Percentiles rank a stretch among this genome's conserved stretches.
Conservation (phyloP, 176 grass and related monocot genomes). For the Zoysia japonica region DNA sequence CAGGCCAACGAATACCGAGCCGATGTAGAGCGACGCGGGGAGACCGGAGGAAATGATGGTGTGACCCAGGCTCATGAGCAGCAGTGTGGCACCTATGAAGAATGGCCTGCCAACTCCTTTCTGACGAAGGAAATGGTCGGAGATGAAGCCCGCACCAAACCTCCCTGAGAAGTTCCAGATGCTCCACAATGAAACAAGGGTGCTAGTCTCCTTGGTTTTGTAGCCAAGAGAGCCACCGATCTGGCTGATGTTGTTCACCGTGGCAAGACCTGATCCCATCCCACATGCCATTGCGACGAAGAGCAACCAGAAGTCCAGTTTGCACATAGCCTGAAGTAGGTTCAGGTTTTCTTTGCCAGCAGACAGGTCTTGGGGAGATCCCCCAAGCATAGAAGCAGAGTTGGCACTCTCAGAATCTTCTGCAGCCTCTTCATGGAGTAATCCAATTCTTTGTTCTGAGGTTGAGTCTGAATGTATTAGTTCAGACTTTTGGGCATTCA, state of each 20-base stretch:
- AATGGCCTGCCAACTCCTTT: slow-evolving; percentile 52
- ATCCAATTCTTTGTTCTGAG: slow-evolving; percentile 20
- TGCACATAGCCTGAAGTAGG: slow-evolving; percentile 57
- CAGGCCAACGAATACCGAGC: slow-evolving; percentile 61
- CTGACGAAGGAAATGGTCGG: slow-evolving; percentile 51
- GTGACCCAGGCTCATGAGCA: slow-evolving; percentile 58
- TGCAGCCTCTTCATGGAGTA: slow-evolving; percentile 22
- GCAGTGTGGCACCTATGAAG: slow-evolving; percentile 51
- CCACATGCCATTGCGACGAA: slow-evolving; percentile 71
- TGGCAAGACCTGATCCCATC: slow-evolving; percentile 74
- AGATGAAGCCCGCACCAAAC: slow-evolving; percentile 59
- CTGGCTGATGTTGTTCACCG: slow-evolving; percentile 85
- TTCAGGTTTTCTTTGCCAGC: slow-evolving; percentile 46
- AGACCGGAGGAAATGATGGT: slow-evolving; percentile 57
- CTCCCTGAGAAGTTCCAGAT: slow-evolving; percentile 81
- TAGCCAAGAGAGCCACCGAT: slow-evolving; percentile 72
- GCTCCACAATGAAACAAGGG: slow-evolving; percentile 68
- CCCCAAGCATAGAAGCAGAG: not conserved
- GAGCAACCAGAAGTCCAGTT: slow-evolving; percentile 66
- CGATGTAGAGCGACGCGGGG: slow-evolving; percentile 55
- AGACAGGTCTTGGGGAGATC: slow-evolving; percentile 25
- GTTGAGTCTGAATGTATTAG: slow-evolving; percentile 30
- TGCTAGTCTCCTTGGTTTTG: slow-evolving; percentile 53
- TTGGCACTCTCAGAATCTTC: slow-evolving; percentile 16
- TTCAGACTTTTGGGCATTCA: slow-evolving; percentile 55